Evolutionary conservation across 768 basidiomycete species (phyloP), one percentile per base, ranked within the genome.

Genomic region (Suillus variegatus): DNA sequence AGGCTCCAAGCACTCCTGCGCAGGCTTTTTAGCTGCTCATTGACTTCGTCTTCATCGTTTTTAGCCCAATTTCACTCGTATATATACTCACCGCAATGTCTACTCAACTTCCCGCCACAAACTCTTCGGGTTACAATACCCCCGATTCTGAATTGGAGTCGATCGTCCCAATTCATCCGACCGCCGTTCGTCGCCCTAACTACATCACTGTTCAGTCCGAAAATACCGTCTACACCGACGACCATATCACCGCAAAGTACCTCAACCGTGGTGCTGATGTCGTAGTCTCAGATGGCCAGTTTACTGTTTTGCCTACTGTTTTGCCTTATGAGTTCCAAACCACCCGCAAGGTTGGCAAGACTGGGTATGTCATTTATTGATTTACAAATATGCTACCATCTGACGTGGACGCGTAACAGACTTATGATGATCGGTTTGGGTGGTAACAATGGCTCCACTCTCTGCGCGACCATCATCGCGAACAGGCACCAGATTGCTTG

Each of bases 381-480:
- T 43, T 71, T 67, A 32, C 16, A 64, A 36, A 40, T 41, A 55
- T 46, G 62, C 52, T 65, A 43, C 56, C n/a, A 44, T 68, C 65
- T 2, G 64, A 22, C 57, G 6, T 18, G 64, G 36, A 35, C 51
- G 32, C 4, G 0, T 40, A n/a, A 60, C 67, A 98, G 97, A 63
- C 85, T 99, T 68, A 91, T 99, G 92, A 91, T 99, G 87, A 90
- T 99, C 71, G 97, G 97, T 66, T 80, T 95, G 65, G 97, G 97
- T 65, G 97, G 97, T 61, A 99, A 99, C 86, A 99, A 99, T 74
- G 97, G 97, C 61, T 86, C 92, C 57, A 99, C 97, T 35, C 85
- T 99, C 57, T 90, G 89, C 68, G 96, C 97, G 14, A 97, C 96
- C 67, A 89, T 98, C 76, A 87, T 97, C 71, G 97, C 97, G 72